These are phyloP conservation scores for Russula ochroleuca DNA, from an alignment of 768 basidiomycete genomes.

Conservation along the genomic window DNA sequence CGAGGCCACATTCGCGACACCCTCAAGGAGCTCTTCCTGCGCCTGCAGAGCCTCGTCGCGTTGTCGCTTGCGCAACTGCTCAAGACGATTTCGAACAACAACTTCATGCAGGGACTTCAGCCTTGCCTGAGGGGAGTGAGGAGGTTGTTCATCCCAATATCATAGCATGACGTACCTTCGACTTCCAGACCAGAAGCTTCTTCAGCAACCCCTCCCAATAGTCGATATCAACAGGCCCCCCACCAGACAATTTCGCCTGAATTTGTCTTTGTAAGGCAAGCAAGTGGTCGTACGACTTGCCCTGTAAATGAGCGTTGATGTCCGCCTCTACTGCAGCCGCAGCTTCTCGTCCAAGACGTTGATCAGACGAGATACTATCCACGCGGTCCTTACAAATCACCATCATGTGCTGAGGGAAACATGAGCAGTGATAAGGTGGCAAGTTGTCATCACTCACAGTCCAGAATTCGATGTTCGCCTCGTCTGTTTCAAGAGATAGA, in stretches of 20 bases:
- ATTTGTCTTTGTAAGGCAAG: slow-evolving; percentile 78
- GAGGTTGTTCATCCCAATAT: slow-evolving; percentile 3
- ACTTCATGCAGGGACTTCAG: slow-evolving; percentile 91
- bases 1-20: slow-evolving; percentile 61
- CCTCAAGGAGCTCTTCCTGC: slow-evolving; percentile 83
- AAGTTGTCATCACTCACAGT: slow-evolving; percentile 51
- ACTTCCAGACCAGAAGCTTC: slow-evolving; percentile 93
- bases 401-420: slow-evolving; percentile 77
- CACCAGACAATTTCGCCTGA: slow-evolving; percentile 81
- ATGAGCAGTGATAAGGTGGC: slow-evolving; percentile 9
- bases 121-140: slow-evolving; percentile 60
- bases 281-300: slow-evolving; percentile 84
- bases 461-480: slow-evolving; percentile 95
- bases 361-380: slow-evolving; percentile 63
- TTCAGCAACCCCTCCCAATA: slow-evolving; percentile 95
- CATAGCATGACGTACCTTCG: slow-evolving; percentile 57
- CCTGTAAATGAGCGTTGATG: slow-evolving; percentile 72
- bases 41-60: slow-evolving; percentile 93
- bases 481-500: slow-evolving; percentile 75
- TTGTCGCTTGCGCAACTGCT: slow-evolving; percentile 92
- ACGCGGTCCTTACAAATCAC: slow-evolving; percentile 90
- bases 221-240: slow-evolving; percentile 93
- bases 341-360: slow-evolving; percentile 61
- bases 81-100: slow-evolving; percentile 91
- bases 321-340: slow-evolving; percentile 82